Evolutionary conservation across 2,329 filamentous ascomycete species (phyloP), one percentile per base, ranked within the genome.

Genomic region (Aureobasidium zeae): DNA sequence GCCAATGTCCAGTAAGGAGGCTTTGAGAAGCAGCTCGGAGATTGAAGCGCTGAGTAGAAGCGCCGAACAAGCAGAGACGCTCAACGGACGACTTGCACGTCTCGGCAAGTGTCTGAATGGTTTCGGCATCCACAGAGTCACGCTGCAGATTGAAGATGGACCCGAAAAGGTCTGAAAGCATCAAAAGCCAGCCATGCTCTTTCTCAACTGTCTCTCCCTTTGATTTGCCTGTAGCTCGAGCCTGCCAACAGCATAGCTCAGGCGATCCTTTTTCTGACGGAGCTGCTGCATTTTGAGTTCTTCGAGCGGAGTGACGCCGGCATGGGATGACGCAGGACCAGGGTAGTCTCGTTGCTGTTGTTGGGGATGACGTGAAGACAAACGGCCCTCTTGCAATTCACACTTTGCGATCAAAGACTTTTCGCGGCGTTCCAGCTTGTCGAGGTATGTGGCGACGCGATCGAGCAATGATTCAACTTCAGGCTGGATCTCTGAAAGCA

Each of bases 401-500:
- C 79, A 77, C 54, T 86, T 82, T 2, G 87, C 86, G 53, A 88
- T 86, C 25, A 94, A 72, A 1, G 81, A 81, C 57, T 93, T 81
- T 61, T 94, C 85, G 51, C 86, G 82, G 5, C 87, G 78, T 41
- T 83, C 83, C 30, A 89, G 78, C 47, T 86, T 84, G 54, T 88
- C 85, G 28, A 93, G 74, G 57, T 94, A 82, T 50, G 81, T 79
- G 52, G 86, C 80, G n/a, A 87, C 86, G 52, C 87, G 81, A 50
- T 79, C 75, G 39, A 95, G 78, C 2, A 95, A 76, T 46, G 79
- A 76, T 21, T 80, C 71, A 51, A 94, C 83, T 61, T 86, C 87
- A 7, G 88, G 88, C n/a, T 82, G 81, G 53, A 94, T 91, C 60
- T 94, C 87, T 56, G 86, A 83, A 54, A 87, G 81, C 13, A 95